Percentiles rank a stretch among this genome's conserved stretches.
Evolutionary conservation across 768 basidiomycete genomes (phyloP).

Genomic region (Amanita pseudoporphyria): DNA sequence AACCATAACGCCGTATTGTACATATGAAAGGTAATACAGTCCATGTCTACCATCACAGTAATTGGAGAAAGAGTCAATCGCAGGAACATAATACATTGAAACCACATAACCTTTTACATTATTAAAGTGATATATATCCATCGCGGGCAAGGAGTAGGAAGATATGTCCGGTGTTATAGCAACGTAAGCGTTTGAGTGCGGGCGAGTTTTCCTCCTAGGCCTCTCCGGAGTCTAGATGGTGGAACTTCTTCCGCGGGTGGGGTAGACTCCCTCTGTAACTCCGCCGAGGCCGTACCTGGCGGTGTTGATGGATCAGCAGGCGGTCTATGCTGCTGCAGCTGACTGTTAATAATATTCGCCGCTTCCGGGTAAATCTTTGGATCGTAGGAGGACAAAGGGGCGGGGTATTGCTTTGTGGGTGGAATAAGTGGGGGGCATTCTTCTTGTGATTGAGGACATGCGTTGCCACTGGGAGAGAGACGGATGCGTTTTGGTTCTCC

Average conservation of each 20-base stretch:
- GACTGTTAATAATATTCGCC: slow-evolving; percentile 19
- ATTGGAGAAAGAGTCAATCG: no score
- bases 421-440: slow-evolving; percentile 5
- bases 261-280: not conserved
- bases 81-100: no score
- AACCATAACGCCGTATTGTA: no score
- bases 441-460: not conserved
- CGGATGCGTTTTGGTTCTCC: slow-evolving; percentile 1
- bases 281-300: not conserved
- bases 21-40: no score
- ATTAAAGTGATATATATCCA: no score
- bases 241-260: not conserved
- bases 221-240: not conserved
- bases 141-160: no score
- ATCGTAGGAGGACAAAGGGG: slow-evolving; percentile 25
- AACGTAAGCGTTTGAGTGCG: slow-evolving; percentile 1
- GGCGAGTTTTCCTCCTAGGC: not conserved
- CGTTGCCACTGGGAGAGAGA: slow-evolving; percentile 5
- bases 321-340: slow-evolving; percentile 13
- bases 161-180: not conserved
- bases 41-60: no score
- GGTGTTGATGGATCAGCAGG: not conserved
- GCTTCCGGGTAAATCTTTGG: slow-evolving; percentile 28
- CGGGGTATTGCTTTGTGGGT: slow-evolving; percentile 26
- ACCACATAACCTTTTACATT: no score